phyloP scores from a whole-genome alignment of 345 rosid genomes.

The Kandelia obovata region DNA sequence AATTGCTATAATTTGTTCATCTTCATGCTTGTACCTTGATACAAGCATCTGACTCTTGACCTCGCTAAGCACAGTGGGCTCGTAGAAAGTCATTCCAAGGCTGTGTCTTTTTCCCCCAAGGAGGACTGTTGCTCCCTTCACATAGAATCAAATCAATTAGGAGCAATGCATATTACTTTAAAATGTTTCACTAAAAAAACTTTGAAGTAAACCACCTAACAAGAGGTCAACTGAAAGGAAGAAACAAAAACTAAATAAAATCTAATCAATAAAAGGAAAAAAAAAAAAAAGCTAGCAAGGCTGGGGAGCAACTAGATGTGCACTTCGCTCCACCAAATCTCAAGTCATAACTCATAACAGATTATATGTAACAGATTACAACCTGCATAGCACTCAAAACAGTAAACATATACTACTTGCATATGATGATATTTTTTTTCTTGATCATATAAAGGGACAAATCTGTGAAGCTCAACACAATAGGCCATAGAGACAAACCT shows the following conservation, averaged over 20 bases:
- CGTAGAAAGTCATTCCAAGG: slow-evolving; percentile 89
- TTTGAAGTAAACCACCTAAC: background rate
- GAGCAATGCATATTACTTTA: background rate
- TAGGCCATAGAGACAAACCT: slow-evolving; percentile 46
- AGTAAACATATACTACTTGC: too few species aligned
- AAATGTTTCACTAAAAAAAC: too few species aligned
- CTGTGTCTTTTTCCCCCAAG: slow-evolving; percentile 93
- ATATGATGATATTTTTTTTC: too few species aligned
- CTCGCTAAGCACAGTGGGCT: slow-evolving; percentile 79
- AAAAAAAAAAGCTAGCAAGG: too few species aligned
- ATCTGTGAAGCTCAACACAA: background rate
- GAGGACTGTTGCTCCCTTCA: slow-evolving; percentile 86
- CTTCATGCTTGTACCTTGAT: slow-evolving; percentile 48
- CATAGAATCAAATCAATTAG: slow-evolving; percentile 15
- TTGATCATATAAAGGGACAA: background rate
- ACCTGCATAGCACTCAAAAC: too few species aligned
- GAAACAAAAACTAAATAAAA: background rate
- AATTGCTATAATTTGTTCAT: background rate
- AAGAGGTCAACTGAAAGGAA: background rate
- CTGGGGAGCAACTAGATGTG: too few species aligned
- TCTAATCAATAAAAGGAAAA: background rate
- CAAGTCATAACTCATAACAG: too few species aligned
- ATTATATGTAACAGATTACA: too few species aligned
- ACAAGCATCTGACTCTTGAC: slow-evolving; percentile 65
- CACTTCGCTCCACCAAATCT: too few species aligned